Evolutionary conservation across 1,284 basidiomycete species (phyloP), one percentile per base, ranked within the genome.

Genomic region (Wolfiporia cocos): DNA sequence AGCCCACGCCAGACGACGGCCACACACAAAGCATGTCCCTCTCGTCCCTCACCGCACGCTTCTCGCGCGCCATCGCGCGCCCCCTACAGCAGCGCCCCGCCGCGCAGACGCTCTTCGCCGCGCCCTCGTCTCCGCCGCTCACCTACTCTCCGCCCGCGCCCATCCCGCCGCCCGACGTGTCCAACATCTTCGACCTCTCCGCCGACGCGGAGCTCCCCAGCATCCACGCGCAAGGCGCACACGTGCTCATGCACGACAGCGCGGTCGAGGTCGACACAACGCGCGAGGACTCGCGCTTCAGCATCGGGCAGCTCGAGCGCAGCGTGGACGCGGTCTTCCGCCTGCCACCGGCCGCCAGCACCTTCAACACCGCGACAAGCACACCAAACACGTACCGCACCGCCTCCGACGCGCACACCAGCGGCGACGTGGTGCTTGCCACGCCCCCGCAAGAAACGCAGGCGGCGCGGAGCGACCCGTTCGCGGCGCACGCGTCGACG

Each of bases 401-500:
- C 26, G 14, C 14, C 9, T 9, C 9, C 26, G 26, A 28, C 26
- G 26, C 26, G 7, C 26, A 28, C 21, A 69, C 68, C 34, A 67
- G 60, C 47, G 69, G 77, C 24, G 52, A 55, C 15, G 36, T 37
- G 17, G 47, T 44, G 14, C 52, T 54, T 11, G 76, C 78, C 2
- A 55, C 67, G 1, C 53, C 60, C 3, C 56, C 54, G 2, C 46
- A 47, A 14, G 75, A 78, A 50, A 78, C 81, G 5, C n/a, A n/a
- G n/a, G n/a, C n/a, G n/a, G n/a, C n/a, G n/a, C n/a, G n/a, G n/a
- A n/a, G n/a, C n/a, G 84, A 87, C 54, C 84, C 84, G 0, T 86
- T 87, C 63, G 73, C 74, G 21, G 75, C 74, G 2, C 67, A 84
- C 51, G 81, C 84, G n/a, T 78, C 69, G 19, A 84, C 84, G 0